A percentile compares a stretch with the other conserved stretches of the same genome.
phyloP scores from a whole-genome alignment of 768 basidiomycete species.

The Lepiota subincarnata region DNA sequence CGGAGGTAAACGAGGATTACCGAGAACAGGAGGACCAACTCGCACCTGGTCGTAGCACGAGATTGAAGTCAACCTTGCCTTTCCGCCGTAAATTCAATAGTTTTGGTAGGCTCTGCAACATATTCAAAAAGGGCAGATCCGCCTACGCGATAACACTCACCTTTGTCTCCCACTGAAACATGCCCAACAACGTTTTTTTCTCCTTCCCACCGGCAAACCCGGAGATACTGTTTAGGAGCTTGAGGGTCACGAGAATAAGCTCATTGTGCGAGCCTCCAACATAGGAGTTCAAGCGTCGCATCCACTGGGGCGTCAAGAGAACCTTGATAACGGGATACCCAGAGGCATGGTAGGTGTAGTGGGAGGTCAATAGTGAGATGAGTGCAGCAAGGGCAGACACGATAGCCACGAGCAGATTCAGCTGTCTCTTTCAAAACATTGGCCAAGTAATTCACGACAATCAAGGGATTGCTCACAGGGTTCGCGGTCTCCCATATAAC shows the following conservation, averaged over 20 bases:
- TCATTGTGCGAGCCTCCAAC: slow-evolving; percentile 61
- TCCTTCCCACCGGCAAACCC: slow-evolving; percentile 64
- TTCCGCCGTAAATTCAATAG: slow-evolving; percentile 69
- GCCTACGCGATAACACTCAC: slow-evolving; percentile 27
- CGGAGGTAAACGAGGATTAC: background rate
- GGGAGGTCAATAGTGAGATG: slow-evolving; percentile 59
- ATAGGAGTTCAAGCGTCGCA: slow-evolving; percentile 57
- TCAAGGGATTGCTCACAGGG: slow-evolving; percentile 35
- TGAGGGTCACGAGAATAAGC: slow-evolving; percentile 60
- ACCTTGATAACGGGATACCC: slow-evolving; percentile 62
- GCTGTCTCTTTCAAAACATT: slow-evolving; percentile 1
- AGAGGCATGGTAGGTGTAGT: slow-evolving; percentile 62
- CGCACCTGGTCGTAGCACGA: slow-evolving; percentile 56
- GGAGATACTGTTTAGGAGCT: slow-evolving; percentile 58
- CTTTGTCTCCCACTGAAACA: slow-evolving; percentile 78
- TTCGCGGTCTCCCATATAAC: slow-evolving; percentile 52
- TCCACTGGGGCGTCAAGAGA: slow-evolving; percentile 52
- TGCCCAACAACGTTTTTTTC: slow-evolving; percentile 56
- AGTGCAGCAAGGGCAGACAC: slow-evolving; percentile 51
- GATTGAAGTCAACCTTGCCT: slow-evolving; percentile 38
- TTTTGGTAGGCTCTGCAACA: slow-evolving; percentile 55
- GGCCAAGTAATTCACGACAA: background rate
- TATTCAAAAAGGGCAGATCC: slow-evolving; percentile 9
- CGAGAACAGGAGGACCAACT: background rate
- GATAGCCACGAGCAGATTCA: background rate